A percentile compares a stretch with the other conserved stretches of the same genome.
These are phyloP conservation scores for Paecilomyces variotii DNA, from an alignment of 2,329 filamentous ascomycete genomes.

Conservation along the genomic window DNA sequence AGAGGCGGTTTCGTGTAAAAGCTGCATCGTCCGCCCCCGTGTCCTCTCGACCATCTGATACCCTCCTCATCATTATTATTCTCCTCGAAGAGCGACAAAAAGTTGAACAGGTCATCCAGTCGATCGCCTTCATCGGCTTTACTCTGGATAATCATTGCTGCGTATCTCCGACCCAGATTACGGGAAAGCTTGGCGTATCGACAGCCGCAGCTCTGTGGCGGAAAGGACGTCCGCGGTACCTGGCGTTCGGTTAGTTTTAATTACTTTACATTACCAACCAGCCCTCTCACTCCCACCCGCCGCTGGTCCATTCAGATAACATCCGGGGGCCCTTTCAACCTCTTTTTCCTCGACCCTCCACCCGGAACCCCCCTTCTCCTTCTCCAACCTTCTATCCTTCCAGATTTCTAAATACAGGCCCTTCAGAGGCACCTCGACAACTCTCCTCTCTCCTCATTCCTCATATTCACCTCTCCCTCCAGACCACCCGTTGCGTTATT, in stretches of 20 bases:
- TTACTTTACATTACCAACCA: constrained; percentile 3
- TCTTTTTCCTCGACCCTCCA: constrained; percentile 6
- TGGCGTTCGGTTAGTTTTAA: constrained; percentile 4
- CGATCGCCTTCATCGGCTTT: neutral
- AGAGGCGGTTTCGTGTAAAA: neutral
- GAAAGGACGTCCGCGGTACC: constrained; percentile 4
- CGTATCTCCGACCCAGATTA: constrained; percentile 10
- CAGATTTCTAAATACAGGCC: constrained; percentile 1
- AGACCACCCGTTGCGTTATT: neutral
- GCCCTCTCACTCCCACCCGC: constrained; percentile 1
- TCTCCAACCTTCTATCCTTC: constrained; percentile 3
- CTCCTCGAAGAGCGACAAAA: neutral
- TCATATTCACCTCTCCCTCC: neutral
- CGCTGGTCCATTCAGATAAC: constrained; percentile 9
- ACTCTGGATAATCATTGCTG: constrained; percentile 1
- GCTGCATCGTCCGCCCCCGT: neutral
- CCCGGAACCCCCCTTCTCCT: constrained; percentile 1
- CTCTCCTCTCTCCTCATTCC: neutral
- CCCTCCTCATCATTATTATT: neutral
- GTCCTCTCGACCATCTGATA: neutral
- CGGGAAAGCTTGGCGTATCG: constrained; percentile 7
- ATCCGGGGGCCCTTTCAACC: constrained; percentile 4
- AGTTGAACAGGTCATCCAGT: neutral
- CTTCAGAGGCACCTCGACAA: neutral
- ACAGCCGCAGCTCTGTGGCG: neutral